Conservation (phyloP, 2,329 filamentous ascomycete species). For the Ophiostoma novo-ulmi region DNA sequence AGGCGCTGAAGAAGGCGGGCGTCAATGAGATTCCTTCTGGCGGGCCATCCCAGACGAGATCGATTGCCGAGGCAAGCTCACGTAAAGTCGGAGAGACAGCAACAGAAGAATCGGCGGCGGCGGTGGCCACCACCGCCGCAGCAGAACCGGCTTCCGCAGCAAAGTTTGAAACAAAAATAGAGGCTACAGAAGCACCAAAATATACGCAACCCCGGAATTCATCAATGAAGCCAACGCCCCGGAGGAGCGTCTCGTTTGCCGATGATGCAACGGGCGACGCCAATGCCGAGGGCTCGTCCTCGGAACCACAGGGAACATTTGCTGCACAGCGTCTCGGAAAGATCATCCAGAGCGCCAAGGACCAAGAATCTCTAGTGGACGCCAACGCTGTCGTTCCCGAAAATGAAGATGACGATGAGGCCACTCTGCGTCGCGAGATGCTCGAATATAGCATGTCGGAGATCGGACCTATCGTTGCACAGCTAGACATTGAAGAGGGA, state of each 20-base stretch:
- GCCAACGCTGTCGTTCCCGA: conserved; percentile 58
- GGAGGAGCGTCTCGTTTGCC: conserved; percentile 59
- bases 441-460: conserved; percentile 83
- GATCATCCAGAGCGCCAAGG: conserved; percentile 53
- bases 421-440: conserved; percentile 78
- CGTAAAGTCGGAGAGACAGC: not conserved
- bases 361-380: conserved; percentile 46
- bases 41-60: conserved; percentile 6
- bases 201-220: not conserved
- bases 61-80: not conserved
- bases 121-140: too few relatives aligned
- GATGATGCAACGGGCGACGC: conserved; percentile 52
- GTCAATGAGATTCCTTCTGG: conserved; percentile 39
- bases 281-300: conserved; percentile 28
- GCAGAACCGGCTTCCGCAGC: not conserved
- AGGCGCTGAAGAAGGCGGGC: conserved; percentile 73
- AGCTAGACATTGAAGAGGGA: conserved; percentile 75
- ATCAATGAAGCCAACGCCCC: not conserved
- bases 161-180: not conserved
- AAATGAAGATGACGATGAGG: conserved; percentile 75
- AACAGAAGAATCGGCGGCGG: not conserved
- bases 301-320: conserved; percentile 32
- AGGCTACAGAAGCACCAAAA: not conserved
- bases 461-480: conserved; percentile 85
- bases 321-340: conserved; percentile 49